These are phyloP conservation scores for Monotropa hypopitys DNA, from an alignment of 179 eudicot genomes.

Conservation along the genomic window DNA sequence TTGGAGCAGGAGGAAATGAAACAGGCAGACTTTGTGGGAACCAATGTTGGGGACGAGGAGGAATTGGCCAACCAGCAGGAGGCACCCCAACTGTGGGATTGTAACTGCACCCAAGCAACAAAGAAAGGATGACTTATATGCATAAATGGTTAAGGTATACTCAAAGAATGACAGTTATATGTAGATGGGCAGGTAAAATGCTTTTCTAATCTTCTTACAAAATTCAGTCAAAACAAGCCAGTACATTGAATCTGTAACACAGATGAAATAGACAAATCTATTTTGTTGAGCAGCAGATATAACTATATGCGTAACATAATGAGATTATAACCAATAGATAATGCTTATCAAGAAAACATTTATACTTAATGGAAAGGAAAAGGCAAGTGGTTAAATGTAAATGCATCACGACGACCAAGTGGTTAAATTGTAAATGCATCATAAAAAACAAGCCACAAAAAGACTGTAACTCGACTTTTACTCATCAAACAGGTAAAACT, in stretches of 20 bases:
- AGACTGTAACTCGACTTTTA: background rate
- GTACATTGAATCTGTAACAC: background rate
- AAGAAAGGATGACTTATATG: background rate
- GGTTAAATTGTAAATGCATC: background rate
- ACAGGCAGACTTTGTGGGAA: constrained; percentile 55
- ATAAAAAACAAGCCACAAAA: background rate
- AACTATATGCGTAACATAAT: background rate
- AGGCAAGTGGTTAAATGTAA: background rate
- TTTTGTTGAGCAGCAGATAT: background rate
- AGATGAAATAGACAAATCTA: background rate
- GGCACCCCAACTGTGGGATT: constrained; percentile 51
- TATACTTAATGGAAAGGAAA: background rate
- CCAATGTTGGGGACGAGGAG: constrained; percentile 83
- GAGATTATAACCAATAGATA: background rate
- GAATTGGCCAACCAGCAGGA: constrained; percentile 60
- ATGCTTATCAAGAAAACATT: background rate
- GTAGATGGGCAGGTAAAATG: background rate
- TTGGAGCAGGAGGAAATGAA: constrained; percentile 47
- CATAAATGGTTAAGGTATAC: background rate
- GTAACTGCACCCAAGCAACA: constrained; percentile 36
- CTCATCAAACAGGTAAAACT: background rate
- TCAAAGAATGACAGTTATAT: background rate
- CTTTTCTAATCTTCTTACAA: background rate
- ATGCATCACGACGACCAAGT: background rate
- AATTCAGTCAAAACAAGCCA: background rate